A percentile compares a stretch with the other conserved stretches of the same genome.
These are phyloP conservation scores for Rossbeevera mucosa DNA, from an alignment of 768 basidiomycete genomes.

Conservation along the genomic window DNA sequence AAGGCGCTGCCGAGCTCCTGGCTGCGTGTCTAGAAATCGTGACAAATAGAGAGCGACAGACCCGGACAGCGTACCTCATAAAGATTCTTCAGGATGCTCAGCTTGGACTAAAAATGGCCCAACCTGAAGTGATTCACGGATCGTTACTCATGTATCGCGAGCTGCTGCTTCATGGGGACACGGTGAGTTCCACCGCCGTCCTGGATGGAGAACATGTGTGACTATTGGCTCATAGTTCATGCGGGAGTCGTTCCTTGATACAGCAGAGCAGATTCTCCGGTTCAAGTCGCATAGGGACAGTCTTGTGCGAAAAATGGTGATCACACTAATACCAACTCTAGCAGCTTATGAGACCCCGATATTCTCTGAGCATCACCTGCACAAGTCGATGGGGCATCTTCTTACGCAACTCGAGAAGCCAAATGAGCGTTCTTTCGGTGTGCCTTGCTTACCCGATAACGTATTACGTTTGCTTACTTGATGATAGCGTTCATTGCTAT, in stretches of 20 bases:
- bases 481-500: constrained; percentile 87
- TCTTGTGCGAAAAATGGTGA: constrained; percentile 89
- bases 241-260: constrained; percentile 80
- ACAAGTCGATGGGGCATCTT: constrained; percentile 91
- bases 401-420: constrained; percentile 85
- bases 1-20: constrained; percentile 90
- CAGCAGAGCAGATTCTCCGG: constrained; percentile 84
- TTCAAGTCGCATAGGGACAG: constrained; percentile 86
- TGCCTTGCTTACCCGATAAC: constrained; percentile 10
- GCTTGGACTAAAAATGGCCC: constrained; percentile 68
- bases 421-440: constrained; percentile 83
- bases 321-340: constrained; percentile 90
- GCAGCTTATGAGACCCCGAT: constrained; percentile 92
- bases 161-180: constrained; percentile 87
- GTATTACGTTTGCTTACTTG: background rate
- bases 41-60: constrained; percentile 63
- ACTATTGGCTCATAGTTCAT: constrained; percentile 57
- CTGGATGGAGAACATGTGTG: background rate
- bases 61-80: constrained; percentile 59
- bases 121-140: constrained; percentile 89
- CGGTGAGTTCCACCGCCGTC: constrained; percentile 49
- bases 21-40: constrained; percentile 91
- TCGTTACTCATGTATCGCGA: constrained; percentile 89
- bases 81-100: constrained; percentile 91
- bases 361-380: constrained; percentile 86